Evolutionary conservation across 2,329 filamentous ascomycete species (phyloP).

Genomic region (Xylariaceae sp.): DNA sequence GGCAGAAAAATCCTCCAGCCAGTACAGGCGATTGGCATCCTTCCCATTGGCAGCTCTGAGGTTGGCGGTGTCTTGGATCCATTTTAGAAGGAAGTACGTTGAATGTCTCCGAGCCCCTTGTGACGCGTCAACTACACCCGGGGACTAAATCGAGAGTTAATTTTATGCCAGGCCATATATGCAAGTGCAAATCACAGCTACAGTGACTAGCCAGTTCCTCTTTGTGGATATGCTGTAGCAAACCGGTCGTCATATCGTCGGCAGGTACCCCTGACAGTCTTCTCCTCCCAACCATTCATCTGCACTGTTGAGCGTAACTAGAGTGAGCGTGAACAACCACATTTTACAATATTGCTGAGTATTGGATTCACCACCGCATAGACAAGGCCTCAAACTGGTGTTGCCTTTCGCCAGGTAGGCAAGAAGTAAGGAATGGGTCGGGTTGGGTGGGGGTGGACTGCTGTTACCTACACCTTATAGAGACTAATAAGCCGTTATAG

Average conservation of each 20-base stretch:
- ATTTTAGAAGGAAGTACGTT: constrained; percentile 20
- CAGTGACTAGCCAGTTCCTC: constrained; percentile 26
- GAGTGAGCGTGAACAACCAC: constrained; percentile 17
- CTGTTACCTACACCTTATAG: constrained; percentile 21
- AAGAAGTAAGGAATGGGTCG: constrained; percentile 1
- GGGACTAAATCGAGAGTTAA: constrained; percentile 4
- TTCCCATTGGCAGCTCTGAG: constrained; percentile 29
- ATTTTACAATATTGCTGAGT: neutral
- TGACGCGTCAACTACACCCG: constrained; percentile 5
- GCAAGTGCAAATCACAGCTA: constrained; percentile 26
- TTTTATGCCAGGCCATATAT: constrained; percentile 23
- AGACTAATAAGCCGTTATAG: constrained; percentile 1
- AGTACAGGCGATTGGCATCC: constrained; percentile 32
- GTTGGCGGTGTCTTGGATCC: constrained; percentile 22
- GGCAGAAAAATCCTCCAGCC: constrained; percentile 26
- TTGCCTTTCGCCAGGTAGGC: neutral
- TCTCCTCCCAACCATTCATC: constrained; percentile 8
- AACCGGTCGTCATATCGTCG: constrained; percentile 35
- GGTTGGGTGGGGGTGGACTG: constrained; percentile 2
- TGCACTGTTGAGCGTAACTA: constrained; percentile 7
- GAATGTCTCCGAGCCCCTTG: neutral
- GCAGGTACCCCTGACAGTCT: constrained; percentile 15
- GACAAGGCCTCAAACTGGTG: neutral
- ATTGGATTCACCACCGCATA: constrained; percentile 1
- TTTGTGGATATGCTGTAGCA: constrained; percentile 24